Evolutionary conservation across 2,329 filamentous ascomycete genomes (phyloP), one percentile per base, ranked within the genome.

Genomic region (Talaromyces sp.): DNA sequence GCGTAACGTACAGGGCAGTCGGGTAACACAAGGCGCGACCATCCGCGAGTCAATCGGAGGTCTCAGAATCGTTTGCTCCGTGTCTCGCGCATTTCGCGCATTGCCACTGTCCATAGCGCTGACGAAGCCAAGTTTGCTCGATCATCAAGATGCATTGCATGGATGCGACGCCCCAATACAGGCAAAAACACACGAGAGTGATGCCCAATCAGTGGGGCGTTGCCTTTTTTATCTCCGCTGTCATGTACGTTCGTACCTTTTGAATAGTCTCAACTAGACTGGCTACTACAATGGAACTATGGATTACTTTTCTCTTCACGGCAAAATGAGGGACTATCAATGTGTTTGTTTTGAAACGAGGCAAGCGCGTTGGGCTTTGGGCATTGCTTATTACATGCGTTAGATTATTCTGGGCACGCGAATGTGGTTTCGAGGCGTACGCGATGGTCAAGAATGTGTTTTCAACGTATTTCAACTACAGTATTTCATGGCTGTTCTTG

Each of bases 131-230:
- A 27, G 36, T 56, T 52, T 52, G 43, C 43, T 54, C 17, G 19
- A 13, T 43, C 30, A 24, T 37, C 39, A 32, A 49, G n/a, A 24
- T 45, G 33, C 43, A 41, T 33, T 29, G 19, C 40, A 24, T n/a
- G 40, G n/a, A 19, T 22, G 44, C 13, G 17, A 32, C 22, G n/a
- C 16, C 22, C 40, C 45, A 41, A 37, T 52, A 29, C 22, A 20
- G 43, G 51, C 39, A 52, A 55, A 52, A 45, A 48, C 24, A 52
- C 54, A 52, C 54, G 47, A 55, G 51, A 55, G 45, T 52, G 49
- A 50, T 59, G 56, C 54, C 54, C 43, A 50, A 54, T 24, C 20
- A 27, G 52, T 51, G 52, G 52, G 52, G 36, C 42, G 33, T 39
- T 32, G 46, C 35, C 24, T 24, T 35, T 19, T 42, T 32, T 29